Conservation (phyloP, 129 eudicot species). For the Helichrysum umbraculigerum region DNA sequence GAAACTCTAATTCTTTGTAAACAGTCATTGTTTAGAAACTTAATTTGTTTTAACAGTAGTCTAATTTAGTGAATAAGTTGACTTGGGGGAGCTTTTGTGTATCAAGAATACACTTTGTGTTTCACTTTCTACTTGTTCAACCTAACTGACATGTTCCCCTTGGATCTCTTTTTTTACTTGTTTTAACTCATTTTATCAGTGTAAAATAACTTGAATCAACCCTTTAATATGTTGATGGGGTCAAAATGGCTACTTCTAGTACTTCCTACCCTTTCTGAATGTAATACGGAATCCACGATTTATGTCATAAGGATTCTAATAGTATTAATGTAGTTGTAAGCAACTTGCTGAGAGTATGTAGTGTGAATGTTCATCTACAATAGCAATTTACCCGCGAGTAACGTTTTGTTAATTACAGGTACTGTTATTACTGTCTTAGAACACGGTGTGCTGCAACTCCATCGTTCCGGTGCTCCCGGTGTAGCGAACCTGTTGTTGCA, state of each 20-base stretch:
- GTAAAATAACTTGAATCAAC: not conserved
- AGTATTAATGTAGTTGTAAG: not conserved
- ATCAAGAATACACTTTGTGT: not conserved
- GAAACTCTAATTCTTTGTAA: not conserved
- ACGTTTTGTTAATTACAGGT: slow-evolving; percentile 26
- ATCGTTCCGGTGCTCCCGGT: slow-evolving; percentile 81
- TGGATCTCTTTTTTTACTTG: not conserved
- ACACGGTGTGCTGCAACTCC: slow-evolving; percentile 82
- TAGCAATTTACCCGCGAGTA: not conserved
- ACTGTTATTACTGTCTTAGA: slow-evolving; percentile 80
- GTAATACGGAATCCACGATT: not conserved
- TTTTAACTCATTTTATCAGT: too few relatives aligned
- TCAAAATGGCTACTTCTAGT: not conserved
- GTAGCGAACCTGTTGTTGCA: slow-evolving; percentile 86
- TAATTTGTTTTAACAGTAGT: not conserved
- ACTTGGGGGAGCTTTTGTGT: not conserved
- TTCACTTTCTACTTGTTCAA: not conserved
- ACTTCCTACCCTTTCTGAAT: not conserved
- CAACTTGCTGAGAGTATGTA: not conserved
- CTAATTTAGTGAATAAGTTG: not conserved
- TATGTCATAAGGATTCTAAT: not conserved
- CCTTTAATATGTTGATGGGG: not conserved
- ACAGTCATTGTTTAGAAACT: not conserved
- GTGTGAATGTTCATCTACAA: not conserved
- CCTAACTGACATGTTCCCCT: not conserved